phyloP scores from a whole-genome alignment of 129 eudicot genomes.

The Centella asiatica region DNA sequence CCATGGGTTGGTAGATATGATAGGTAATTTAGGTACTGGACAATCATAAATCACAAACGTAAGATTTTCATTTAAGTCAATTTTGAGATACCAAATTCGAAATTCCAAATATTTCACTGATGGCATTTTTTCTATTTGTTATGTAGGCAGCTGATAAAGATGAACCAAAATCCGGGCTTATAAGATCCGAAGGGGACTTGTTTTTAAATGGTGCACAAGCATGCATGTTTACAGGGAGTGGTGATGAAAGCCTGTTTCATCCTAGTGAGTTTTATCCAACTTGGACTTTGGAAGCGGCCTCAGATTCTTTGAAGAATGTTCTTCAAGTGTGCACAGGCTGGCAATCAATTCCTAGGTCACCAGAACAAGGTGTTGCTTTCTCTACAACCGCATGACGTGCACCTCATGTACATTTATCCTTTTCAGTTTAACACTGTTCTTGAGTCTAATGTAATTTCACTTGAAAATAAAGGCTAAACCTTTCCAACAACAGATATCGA shows the following conservation, averaged over 20 bases:
- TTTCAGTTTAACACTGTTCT: background rate
- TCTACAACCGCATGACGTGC: background rate
- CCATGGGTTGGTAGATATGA: no score
- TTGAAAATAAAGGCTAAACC: background rate
- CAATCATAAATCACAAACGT: no score
- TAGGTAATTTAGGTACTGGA: no score
- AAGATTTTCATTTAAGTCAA: no score
- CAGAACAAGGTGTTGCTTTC: constrained; percentile 15
- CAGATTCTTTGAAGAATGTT: constrained; percentile 59
- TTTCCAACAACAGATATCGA: no score
- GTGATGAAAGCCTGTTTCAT: constrained; percentile 48
- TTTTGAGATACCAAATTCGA: no score
- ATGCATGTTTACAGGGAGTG: constrained; percentile 22
- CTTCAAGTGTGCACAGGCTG: constrained; percentile 70
- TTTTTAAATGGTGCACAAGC: constrained; percentile 57
- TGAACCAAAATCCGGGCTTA: constrained; percentile 47
- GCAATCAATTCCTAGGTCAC: constrained; percentile 61
- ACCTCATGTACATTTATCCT: background rate
- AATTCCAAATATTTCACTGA: background rate
- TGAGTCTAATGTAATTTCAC: background rate
- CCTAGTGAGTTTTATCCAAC: constrained; percentile 62
- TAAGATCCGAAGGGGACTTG: constrained; percentile 79
- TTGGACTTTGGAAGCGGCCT: constrained; percentile 74
- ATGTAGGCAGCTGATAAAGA: constrained; percentile 74
- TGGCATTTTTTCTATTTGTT: constrained; percentile 27